A percentile compares a stretch with the other conserved stretches of the same genome.
Evolutionary conservation across 2,329 filamentous ascomycete genomes (phyloP).

Genomic region (Beauveria pseudobassiana): DNA sequence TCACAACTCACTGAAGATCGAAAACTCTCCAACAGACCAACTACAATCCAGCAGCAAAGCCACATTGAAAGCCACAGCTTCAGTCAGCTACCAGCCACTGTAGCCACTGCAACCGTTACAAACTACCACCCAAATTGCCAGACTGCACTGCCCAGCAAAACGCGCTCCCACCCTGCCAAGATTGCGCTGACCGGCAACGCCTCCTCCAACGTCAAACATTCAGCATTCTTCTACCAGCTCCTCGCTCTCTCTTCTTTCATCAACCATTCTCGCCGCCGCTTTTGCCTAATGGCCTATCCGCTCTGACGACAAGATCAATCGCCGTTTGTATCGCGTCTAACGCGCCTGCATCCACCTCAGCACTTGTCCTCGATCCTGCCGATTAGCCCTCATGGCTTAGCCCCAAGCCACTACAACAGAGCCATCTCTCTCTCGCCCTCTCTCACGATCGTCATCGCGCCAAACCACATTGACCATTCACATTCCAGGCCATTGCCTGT

Average conservation of each 20-base stretch:
- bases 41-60: too few relatives aligned
- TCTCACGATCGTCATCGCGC: not conserved
- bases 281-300: not conserved
- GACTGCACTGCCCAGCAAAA: not conserved
- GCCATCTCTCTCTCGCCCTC: not conserved
- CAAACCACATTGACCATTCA: not conserved
- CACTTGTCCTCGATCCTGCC: not conserved
- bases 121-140: too few relatives aligned
- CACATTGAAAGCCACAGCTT: too few relatives aligned
- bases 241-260: not conserved
- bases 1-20: too few relatives aligned
- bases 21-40: too few relatives aligned
- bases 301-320: not conserved
- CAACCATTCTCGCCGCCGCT: not conserved
- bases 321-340: not conserved
- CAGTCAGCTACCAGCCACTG: too few relatives aligned
- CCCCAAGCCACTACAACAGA: not conserved
- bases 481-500: not conserved
- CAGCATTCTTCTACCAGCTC: not conserved
- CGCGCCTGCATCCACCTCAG: not conserved
- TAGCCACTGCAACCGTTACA: too few relatives aligned
- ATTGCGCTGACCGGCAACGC: too few relatives aligned
- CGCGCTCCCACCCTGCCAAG: not conserved
- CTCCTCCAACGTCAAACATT: not conserved
- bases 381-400: slow-evolving; percentile 5